A percentile compares a stretch with the other conserved stretches of the same genome.
Evolutionary conservation across 2,329 filamentous ascomycete species (phyloP).

Genomic region (Hypoxylon sp.): DNA sequence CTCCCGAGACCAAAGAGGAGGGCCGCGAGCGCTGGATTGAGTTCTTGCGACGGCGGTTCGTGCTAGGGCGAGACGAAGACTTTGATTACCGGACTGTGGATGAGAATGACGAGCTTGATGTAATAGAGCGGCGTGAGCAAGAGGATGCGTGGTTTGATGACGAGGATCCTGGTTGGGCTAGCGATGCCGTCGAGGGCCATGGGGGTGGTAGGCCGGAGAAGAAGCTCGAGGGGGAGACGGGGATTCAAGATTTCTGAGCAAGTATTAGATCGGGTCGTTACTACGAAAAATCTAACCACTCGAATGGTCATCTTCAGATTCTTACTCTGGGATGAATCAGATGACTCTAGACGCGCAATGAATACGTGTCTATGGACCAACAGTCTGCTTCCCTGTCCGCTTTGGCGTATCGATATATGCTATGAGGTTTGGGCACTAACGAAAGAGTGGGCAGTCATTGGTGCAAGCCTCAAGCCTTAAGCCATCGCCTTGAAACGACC

Average conservation of each 20-base stretch:
- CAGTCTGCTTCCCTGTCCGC: not conserved
- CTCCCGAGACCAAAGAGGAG: slow-evolving; percentile 70
- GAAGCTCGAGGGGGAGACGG: slow-evolving; percentile 71
- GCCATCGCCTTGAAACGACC: not conserved
- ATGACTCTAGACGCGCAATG: not conserved
- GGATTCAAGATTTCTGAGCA: slow-evolving; percentile 77
- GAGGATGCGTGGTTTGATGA: slow-evolving; percentile 86
- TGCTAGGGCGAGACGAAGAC: slow-evolving; percentile 80
- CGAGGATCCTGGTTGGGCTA: slow-evolving; percentile 78
- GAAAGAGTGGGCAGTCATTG: too few relatives aligned
- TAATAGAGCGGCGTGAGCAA: slow-evolving; percentile 68
- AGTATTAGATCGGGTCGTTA: not conserved
- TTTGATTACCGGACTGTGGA: slow-evolving; percentile 84
- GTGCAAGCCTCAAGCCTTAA: too few relatives aligned
- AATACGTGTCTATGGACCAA: not conserved
- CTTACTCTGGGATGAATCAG: not conserved
- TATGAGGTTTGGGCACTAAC: not conserved
- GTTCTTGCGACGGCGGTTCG: slow-evolving; percentile 80
- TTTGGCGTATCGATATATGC: not conserved
- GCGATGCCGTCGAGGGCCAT: slow-evolving; percentile 56
- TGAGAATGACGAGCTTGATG: slow-evolving; percentile 79
- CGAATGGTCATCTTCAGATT: not conserved
- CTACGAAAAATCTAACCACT: not conserved
- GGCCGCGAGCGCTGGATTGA: slow-evolving; percentile 78
- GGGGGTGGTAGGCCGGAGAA: slow-evolving; percentile 43